Evolutionary conservation across 1,284 basidiomycete genomes (phyloP), one percentile per base, ranked within the genome.

Genomic region (Boletus smithii): DNA sequence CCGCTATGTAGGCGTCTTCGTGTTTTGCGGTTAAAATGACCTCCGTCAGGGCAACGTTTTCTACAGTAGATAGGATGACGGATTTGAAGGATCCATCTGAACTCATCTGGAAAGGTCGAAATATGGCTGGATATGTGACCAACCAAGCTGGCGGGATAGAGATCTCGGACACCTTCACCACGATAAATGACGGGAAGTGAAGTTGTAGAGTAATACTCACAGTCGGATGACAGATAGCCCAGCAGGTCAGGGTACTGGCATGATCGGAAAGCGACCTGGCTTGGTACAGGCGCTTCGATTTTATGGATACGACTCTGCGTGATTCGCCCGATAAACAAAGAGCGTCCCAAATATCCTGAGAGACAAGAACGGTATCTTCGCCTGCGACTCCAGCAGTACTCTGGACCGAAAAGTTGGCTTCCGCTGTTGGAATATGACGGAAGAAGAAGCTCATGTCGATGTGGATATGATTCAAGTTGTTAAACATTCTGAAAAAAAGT

Each of bases 11-110:
- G 41, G 77, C 73, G 13, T 71, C 66, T 17, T 61, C 42, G 22
- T 76, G 75, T 33, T 76, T 64, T 18, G 80, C 77, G 23, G 70
- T 68, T 13, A 77, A 56, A 46, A 82, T 62, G 16, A 81, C 66
- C 50, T 75, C 73, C 11, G 71, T 72, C 14, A 74, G 48, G 20
- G 41, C 23, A 16, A 59, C 26, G 11, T 61, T 55, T 22, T 60
- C 53, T 10, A 55, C 46, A n/a, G 41, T 7, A 10, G 55, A 53
- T 9, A 72, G 8, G 22, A 45, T 16, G 23, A 65, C 8, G 7
- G 62, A 47, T 48, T 58, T 53, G 14, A 16, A 44, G 32, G 33
- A 41, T 31, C 39, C 48, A 31, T 49, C 48, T 24, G 39, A 32
- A 35, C 29, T 35, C 16, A 13, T 35, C 16, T 50, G 56, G 32